These are phyloP conservation scores for Trichoderma harzianum DNA, from an alignment of 2,329 filamentous ascomycete genomes.

Conservation along the genomic window DNA sequence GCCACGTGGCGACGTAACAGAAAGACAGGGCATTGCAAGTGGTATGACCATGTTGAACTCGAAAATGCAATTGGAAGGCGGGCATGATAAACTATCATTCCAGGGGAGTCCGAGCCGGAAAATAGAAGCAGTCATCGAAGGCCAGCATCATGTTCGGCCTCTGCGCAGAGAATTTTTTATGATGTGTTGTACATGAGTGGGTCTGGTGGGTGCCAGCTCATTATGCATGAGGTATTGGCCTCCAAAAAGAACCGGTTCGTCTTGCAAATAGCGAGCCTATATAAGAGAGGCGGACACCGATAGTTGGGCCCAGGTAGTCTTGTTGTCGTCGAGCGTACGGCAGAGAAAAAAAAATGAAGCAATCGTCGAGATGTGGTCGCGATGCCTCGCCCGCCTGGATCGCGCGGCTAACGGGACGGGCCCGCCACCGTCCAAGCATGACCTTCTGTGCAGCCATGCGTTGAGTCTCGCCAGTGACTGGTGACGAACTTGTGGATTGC, in stretches of 20 bases:
- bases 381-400: neutral
- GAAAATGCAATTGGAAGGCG: slow-evolving; percentile 12
- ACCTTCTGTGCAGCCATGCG: slow-evolving; percentile 4
- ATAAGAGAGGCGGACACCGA: slow-evolving; percentile 15
- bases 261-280: slow-evolving; percentile 13
- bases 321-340: slow-evolving; percentile 5
- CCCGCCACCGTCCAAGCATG: neutral
- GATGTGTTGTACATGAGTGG: slow-evolving; percentile 20
- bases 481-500: slow-evolving; percentile 19
- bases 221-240: slow-evolving; percentile 19
- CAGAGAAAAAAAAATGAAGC: neutral
- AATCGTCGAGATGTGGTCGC: neutral
- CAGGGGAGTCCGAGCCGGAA: slow-evolving; percentile 7
- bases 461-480: slow-evolving; percentile 10
- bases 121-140: slow-evolving; percentile 10
- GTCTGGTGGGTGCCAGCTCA: slow-evolving; percentile 18
- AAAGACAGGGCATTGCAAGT: slow-evolving; percentile 6
- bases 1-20: slow-evolving; percentile 19
- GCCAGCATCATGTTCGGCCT: neutral
- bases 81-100: neutral
- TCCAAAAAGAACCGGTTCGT: slow-evolving; percentile 9
- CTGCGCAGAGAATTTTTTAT: slow-evolving; percentile 14
- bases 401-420: slow-evolving; percentile 12
- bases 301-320: neutral
- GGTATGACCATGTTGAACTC: slow-evolving; percentile 12